Conservation (phyloP, 2,329 filamentous ascomycete genomes). For the Mycocentrospora acerina region DNA sequence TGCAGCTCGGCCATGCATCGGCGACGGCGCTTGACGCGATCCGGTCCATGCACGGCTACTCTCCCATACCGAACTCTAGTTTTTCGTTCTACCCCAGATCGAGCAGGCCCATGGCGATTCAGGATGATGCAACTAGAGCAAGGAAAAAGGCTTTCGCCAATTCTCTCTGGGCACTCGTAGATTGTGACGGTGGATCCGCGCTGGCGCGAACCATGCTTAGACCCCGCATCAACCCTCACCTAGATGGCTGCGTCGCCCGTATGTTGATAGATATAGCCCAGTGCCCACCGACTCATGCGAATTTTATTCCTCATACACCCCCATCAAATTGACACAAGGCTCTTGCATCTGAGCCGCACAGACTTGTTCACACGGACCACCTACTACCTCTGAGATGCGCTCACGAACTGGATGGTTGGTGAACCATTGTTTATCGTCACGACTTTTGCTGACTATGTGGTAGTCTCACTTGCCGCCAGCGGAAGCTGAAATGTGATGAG, state of each 20-base stretch:
- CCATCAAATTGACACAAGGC: conserved; percentile 9
- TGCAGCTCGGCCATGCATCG: conserved; percentile 33
- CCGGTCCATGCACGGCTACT: conserved; percentile 14
- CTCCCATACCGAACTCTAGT: conserved; percentile 19
- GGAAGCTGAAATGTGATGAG: conserved; percentile 67
- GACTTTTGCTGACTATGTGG: conserved; percentile 8
- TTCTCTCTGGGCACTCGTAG: conserved; percentile 23
- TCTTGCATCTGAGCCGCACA: not conserved
- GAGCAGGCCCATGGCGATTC: conserved; percentile 29
- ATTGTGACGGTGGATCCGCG: conserved; percentile 31
- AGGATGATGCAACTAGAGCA: conserved; percentile 29
- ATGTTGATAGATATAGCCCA: conserved; percentile 36
- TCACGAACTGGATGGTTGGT: conserved; percentile 45
- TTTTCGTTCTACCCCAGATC: conserved; percentile 30
- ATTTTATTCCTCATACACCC: conserved; percentile 22
- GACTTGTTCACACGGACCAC: conserved; percentile 16
- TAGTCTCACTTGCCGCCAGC: conserved; percentile 56
- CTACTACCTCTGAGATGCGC: conserved; percentile 30
- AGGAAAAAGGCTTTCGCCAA: conserved; percentile 26
- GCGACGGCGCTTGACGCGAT: conserved; percentile 29
- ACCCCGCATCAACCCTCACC: conserved; percentile 37
- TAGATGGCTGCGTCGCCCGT: conserved; percentile 23
- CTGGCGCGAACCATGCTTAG: conserved; percentile 36
- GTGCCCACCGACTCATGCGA: conserved; percentile 25
- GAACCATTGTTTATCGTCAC: conserved; percentile 3